These are phyloP conservation scores for Delonix regia DNA, from an alignment of 306 rosid species.

Conservation along the genomic window DNA sequence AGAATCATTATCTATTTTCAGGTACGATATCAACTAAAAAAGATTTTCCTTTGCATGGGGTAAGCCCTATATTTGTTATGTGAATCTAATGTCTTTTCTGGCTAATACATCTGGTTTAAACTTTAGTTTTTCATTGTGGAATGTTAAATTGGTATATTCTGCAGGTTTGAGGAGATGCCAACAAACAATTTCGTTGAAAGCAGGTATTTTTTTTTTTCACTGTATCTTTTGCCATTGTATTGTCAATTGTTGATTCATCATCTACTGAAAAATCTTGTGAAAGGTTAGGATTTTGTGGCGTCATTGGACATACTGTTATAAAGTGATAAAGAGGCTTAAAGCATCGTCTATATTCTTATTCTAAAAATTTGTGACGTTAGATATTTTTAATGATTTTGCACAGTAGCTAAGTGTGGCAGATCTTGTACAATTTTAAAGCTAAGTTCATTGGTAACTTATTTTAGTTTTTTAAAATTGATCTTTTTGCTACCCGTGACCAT, in stretches of 20 bases:
- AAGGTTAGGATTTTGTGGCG: neutral
- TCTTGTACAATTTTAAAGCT: neutral
- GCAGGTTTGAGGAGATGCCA: slow-evolving; percentile 99
- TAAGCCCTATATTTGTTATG: slow-evolving; percentile 45
- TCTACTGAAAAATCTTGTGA: neutral
- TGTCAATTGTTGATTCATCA: neutral
- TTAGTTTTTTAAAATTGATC: too few species aligned
- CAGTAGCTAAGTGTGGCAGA: neutral
- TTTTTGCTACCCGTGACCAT: too few species aligned
- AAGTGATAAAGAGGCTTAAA: neutral
- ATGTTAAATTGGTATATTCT: slow-evolving; percentile 25
- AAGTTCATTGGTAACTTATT: neutral
- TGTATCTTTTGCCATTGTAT: slow-evolving; percentile 11
- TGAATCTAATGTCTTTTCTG: slow-evolving; percentile 25
- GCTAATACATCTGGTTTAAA: slow-evolving; percentile 5
- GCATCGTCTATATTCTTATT: neutral
- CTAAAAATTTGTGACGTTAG: neutral
- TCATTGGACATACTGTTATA: neutral
- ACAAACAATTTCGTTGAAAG: slow-evolving; percentile 95
- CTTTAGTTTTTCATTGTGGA: slow-evolving; percentile 13
- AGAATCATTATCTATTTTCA: slow-evolving; percentile 44
- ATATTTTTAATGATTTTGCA: neutral
- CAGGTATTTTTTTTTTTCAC: slow-evolving; percentile 56
- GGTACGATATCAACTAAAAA: slow-evolving; percentile 81
- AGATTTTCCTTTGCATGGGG: slow-evolving; percentile 92